Conservation (phyloP, 306 rosid genomes). For the apple (Malus domestica) region ASM211411v1 NC_041793.1:8790501-8791000, state of each 20-base stretch:
- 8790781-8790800: constrained; percentile 49
- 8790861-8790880: constrained; percentile 38
- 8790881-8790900: constrained; percentile 22
- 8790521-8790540: constrained; percentile 45
- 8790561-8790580: constrained; percentile 34
- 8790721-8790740: neutral
- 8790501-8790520: neutral
- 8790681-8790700: neutral
- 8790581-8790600: constrained; percentile 49
- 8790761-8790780: constrained; percentile 42
- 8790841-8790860: constrained; percentile 57
- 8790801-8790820: constrained; percentile 40
- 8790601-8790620: constrained; percentile 18
- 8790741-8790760: constrained; percentile 43
- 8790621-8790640: neutral
- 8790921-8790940: constrained; percentile 26
- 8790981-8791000: constrained; percentile 44
- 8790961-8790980: constrained; percentile 3
- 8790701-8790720: neutral
- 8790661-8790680: neutral
- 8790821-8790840: constrained; percentile 51
- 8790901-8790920: constrained; percentile 20
- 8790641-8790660: neutral
- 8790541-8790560: constrained; percentile 42
- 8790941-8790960: constrained; percentile 8